Percentiles rank a stretch among this genome's conserved stretches.
phyloP scores from a whole-genome alignment of 495 filamentous ascomycete species.

The Apodospora peruviana region DNA sequence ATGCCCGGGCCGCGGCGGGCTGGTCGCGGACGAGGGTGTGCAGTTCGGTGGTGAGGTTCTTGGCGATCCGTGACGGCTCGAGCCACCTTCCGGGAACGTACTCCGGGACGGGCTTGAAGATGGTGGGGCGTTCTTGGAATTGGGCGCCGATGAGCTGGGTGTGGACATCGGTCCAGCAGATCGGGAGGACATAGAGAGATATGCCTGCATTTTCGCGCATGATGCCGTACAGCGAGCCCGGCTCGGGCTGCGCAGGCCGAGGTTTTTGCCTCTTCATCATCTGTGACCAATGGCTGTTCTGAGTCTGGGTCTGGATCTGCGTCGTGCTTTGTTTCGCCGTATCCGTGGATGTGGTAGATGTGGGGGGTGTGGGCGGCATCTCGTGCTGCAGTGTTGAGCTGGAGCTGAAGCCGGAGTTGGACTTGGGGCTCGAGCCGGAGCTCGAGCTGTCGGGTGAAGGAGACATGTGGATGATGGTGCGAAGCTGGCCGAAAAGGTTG shows the following conservation, averaged over 20 bases:
- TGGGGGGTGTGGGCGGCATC: background rate
- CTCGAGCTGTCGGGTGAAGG: slow-evolving; percentile 11
- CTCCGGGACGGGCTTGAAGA: slow-evolving; percentile 26
- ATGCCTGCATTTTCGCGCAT: slow-evolving; percentile 36
- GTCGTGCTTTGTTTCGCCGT: background rate
- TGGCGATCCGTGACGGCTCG: slow-evolving; percentile 22
- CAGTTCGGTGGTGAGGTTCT: slow-evolving; percentile 23
- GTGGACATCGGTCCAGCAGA: slow-evolving; percentile 44
- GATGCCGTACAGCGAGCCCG: slow-evolving; percentile 43
- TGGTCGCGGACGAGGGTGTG: slow-evolving; percentile 23
- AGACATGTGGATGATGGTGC: slow-evolving; percentile 26
- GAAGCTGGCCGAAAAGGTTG: slow-evolving; percentile 28
- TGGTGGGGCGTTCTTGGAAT: slow-evolving; percentile 28
- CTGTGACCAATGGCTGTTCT: background rate
- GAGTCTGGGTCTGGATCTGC: background rate
- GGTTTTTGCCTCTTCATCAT: background rate
- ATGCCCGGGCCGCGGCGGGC: background rate
- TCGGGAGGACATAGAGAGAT: slow-evolving; percentile 34
- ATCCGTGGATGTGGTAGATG: background rate
- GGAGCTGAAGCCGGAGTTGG: background rate
- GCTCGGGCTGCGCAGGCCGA: slow-evolving; percentile 20
- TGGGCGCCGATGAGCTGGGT: slow-evolving; percentile 30
- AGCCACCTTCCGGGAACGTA: slow-evolving; percentile 7
- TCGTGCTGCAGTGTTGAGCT: background rate
- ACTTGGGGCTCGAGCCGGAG: background rate